Conservation (phyloP, 495 filamentous ascomycete species). For the Glonium stellatum region DNA sequence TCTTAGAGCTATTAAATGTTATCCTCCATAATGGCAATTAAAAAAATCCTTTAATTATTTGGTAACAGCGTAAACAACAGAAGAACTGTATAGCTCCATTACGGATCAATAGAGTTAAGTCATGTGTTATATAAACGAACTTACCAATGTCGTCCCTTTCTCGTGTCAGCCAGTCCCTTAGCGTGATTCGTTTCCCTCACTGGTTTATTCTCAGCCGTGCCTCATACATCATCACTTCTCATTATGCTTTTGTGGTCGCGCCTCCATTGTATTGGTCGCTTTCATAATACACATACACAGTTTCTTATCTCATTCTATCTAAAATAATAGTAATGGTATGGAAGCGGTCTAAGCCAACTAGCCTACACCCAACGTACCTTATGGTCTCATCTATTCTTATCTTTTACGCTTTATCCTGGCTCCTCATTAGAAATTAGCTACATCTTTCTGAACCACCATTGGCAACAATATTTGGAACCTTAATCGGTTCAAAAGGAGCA, state of each 20-base stretch:
- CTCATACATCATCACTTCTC: not conserved
- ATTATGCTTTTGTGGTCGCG: too few species aligned
- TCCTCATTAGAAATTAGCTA: conserved; percentile 44
- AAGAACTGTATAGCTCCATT: too few species aligned
- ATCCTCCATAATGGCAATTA: too few species aligned
- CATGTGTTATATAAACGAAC: too few species aligned
- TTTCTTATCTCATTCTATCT: not conserved
- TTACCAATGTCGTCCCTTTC: too few species aligned
- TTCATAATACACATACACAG: not conserved
- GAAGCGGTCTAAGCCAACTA: conserved; percentile 42
- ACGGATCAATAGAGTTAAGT: too few species aligned
- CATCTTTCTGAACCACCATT: conserved; percentile 49
- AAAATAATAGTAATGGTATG: conserved; percentile 25
- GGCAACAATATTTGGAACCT: conserved; percentile 43
- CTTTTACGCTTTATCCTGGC: conserved; percentile 43
- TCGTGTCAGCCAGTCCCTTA: too few species aligned
- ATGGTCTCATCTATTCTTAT: conserved; percentile 43
- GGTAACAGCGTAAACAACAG: too few species aligned
- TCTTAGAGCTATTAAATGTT: too few species aligned
- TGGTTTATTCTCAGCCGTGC: too few species aligned
- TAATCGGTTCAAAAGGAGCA: conserved; percentile 38
- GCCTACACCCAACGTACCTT: conserved; percentile 43
- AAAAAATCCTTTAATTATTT: too few species aligned
- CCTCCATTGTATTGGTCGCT: not conserved
- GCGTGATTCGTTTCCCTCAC: too few species aligned